phyloP scores from a whole-genome alignment of 2,329 filamentous ascomycete species.

The Didymella exigua region DNA sequence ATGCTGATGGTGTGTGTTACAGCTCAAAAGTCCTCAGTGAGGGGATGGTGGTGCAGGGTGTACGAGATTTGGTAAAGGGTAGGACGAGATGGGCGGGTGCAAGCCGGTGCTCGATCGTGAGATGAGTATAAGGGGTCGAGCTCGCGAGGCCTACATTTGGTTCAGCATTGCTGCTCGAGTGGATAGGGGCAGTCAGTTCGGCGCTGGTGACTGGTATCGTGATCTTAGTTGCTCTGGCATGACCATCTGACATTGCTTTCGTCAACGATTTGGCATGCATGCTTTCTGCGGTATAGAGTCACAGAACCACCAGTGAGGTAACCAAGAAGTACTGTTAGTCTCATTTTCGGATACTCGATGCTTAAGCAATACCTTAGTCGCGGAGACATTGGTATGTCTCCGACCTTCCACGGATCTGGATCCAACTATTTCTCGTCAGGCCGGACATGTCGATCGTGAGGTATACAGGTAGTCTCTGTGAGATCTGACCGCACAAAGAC shows the following conservation, averaged over 20 bases:
- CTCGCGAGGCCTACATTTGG: not conserved
- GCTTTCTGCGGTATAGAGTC: not conserved
- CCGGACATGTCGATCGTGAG: not conserved
- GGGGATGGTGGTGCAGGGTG: not conserved
- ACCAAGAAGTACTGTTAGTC: not conserved
- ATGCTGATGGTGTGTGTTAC: constrained; percentile 12
- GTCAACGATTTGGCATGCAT: too few relatives aligned
- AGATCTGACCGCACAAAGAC: not conserved
- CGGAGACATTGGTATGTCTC: constrained; percentile 14
- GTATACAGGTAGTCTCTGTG: not conserved
- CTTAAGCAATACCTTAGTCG: not conserved
- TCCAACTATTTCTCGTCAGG: not conserved
- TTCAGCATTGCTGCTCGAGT: not conserved
- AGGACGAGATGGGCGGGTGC: constrained; percentile 9
- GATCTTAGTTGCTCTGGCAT: not conserved
- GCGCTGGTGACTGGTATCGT: not conserved
- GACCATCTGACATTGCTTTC: not conserved
- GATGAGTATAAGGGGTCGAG: not conserved
- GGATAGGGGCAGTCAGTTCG: not conserved
- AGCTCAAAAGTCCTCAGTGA: not conserved
- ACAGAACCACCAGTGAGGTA: not conserved
- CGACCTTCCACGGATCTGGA: not conserved
- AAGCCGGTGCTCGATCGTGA: not conserved
- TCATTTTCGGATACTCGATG: not conserved
- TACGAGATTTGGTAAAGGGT: constrained; percentile 13